Conservation (phyloP, 805 yeast genomes). For the Soucietia sequanensis region DNA sequence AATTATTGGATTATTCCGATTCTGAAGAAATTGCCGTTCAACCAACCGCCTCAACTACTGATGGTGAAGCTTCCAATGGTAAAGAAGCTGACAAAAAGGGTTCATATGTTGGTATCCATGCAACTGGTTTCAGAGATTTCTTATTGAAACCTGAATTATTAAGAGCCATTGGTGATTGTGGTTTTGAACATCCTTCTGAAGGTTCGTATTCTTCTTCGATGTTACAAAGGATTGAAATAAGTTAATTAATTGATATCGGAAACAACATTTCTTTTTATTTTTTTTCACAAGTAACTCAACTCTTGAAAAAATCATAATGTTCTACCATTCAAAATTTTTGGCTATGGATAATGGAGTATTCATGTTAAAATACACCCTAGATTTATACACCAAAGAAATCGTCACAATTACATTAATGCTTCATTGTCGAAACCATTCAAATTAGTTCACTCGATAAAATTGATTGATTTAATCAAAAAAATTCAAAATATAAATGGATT, state of each 20-base stretch:
- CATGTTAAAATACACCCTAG: too few relatives aligned
- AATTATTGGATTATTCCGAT: conserved; percentile 97
- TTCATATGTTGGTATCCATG: conserved; percentile 96
- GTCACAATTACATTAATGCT: too few relatives aligned
- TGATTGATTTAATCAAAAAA: too few relatives aligned
- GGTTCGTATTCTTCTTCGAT: conserved; percentile 60
- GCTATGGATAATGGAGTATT: too few relatives aligned
- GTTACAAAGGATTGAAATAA: conserved; percentile 1
- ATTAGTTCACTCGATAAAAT: too few relatives aligned
- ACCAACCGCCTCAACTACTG: conserved; percentile 35
- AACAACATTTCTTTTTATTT: too few relatives aligned
- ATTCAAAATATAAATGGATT: too few relatives aligned
- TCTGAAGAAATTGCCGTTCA: conserved; percentile 89
- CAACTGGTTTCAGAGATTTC: conserved; percentile 98
- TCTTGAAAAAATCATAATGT: too few relatives aligned
- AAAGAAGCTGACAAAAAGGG: conserved; percentile 84
- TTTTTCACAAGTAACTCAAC: too few relatives aligned
- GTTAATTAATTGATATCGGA: conserved; percentile 1
- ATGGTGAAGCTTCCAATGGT: conserved; percentile 48
- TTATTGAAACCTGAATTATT: conserved; percentile 93
- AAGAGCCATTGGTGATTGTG: conserved; percentile 98
- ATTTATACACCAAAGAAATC: too few relatives aligned
- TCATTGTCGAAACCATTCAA: too few relatives aligned
- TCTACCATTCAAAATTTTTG: too few relatives aligned
- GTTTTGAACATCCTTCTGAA: conserved; percentile 99